Conservation (phyloP, 2,329 filamentous ascomycete genomes). For the Pseudogymnoascus sp. region DNA sequence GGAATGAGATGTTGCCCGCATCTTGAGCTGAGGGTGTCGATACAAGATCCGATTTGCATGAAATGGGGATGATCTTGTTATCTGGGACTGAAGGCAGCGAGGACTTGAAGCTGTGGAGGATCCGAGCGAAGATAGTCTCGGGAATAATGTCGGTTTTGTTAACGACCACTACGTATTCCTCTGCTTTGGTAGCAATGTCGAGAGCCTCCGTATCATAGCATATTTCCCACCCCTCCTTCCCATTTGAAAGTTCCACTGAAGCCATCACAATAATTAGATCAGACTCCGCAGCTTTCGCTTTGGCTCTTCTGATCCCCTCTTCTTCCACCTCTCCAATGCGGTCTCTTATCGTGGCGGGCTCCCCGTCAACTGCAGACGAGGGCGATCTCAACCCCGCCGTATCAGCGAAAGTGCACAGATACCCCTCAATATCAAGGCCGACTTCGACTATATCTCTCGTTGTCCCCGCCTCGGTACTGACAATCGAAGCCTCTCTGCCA, state of each 20-base stretch:
- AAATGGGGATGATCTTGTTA: constrained; percentile 47
- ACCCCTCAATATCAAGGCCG: constrained; percentile 81
- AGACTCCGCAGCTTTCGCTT: constrained; percentile 71
- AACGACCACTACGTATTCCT: constrained; percentile 48
- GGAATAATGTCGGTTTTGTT: constrained; percentile 56
- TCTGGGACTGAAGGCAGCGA: constrained; percentile 31
- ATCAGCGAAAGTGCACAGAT: constrained; percentile 88
- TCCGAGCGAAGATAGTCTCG: constrained; percentile 29
- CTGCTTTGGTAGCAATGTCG: constrained; percentile 43
- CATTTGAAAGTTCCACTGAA: constrained; percentile 54
- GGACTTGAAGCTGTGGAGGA: constrained; percentile 39
- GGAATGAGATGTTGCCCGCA: constrained; percentile 59
- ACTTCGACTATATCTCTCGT: constrained; percentile 93
- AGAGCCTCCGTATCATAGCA: constrained; percentile 51
- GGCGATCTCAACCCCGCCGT: constrained; percentile 75
- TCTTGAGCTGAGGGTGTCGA: constrained; percentile 32
- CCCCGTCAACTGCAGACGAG: constrained; percentile 21
- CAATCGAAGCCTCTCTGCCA: constrained; percentile 89
- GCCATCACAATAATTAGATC: constrained; percentile 80
- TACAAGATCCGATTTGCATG: constrained; percentile 48
- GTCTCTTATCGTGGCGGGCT: constrained; percentile 16
- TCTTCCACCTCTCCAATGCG: constrained; percentile 69
- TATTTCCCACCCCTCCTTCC: constrained; percentile 39
- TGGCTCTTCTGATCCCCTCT: constrained; percentile 86
- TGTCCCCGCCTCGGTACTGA: constrained; percentile 86